Percentiles rank a stretch among this genome's conserved stretches.
Conservation (phyloP, 1,284 basidiomycete species). For the Sporisorium exsertum region DNA sequence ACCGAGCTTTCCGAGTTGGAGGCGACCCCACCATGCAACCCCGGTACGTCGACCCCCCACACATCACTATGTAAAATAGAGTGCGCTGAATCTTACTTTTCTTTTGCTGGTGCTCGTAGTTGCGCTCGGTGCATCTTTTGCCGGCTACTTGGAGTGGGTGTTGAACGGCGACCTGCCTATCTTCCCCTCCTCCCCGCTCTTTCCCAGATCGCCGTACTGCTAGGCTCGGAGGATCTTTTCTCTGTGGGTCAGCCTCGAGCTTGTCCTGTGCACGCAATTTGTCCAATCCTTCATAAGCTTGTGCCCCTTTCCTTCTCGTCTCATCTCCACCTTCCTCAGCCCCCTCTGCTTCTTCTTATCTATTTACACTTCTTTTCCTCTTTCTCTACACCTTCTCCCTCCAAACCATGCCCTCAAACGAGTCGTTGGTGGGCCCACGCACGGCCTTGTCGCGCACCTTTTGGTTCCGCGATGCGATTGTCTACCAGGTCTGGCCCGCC, state of each 20-base stretch:
- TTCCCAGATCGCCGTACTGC: constrained; percentile 22
- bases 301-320: neutral
- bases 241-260: constrained; percentile 8
- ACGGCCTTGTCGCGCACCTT: constrained; percentile 29
- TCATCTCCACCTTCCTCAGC: neutral
- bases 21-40: no score
- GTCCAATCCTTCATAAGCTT: constrained; percentile 9
- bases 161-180: constrained; percentile 15
- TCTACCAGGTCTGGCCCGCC: constrained; percentile 76
- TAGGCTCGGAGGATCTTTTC: constrained; percentile 11
- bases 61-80: no score
- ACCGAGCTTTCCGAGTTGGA: no score
- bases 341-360: neutral
- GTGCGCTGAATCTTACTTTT: neutral
- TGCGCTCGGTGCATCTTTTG: constrained; percentile 17
- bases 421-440: constrained; percentile 32
- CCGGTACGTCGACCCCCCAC: no score
- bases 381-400: neutral
- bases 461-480: constrained; percentile 55
- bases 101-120: neutral
- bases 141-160: constrained; percentile 2
- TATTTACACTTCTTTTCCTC: neutral
- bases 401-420: constrained; percentile 46
- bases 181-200: constrained; percentile 4
- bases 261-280: neutral